These are phyloP conservation scores for Candida xyloterini DNA, from an alignment of 805 yeast species.

Conservation along the genomic window DNA sequence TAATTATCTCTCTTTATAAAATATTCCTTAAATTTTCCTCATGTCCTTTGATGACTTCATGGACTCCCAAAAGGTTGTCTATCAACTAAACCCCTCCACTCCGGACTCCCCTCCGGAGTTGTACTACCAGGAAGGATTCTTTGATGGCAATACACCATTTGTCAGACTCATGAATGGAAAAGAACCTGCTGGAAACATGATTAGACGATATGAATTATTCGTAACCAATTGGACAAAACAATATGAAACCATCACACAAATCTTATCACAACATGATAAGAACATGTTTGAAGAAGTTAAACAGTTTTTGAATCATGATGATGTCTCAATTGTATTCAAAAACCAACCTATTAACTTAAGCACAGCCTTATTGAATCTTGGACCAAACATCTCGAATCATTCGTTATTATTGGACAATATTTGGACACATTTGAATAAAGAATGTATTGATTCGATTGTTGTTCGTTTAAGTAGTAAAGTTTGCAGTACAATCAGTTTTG, in stretches of 20 bases:
- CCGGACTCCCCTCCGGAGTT: slow-evolving; percentile 2
- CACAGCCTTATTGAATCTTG: slow-evolving; percentile 39
- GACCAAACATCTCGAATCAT: slow-evolving; percentile 42
- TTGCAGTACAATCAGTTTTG: slow-evolving; percentile 36
- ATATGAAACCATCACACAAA: slow-evolving; percentile 27
- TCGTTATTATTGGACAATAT: slow-evolving; percentile 34
- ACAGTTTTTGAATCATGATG: slow-evolving; percentile 20
- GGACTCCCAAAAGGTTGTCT: slow-evolving; percentile 33
- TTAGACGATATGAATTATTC: slow-evolving; percentile 41
- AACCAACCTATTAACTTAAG: slow-evolving; percentile 24
- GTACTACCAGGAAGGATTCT: slow-evolving; percentile 23
- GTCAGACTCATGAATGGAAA: slow-evolving; percentile 40
- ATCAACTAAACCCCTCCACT: slow-evolving; percentile 22
- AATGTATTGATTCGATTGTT: slow-evolving; percentile 19
- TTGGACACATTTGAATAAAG: slow-evolving; percentile 17
- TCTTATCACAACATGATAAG: slow-evolving; percentile 33
- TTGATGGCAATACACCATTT: slow-evolving; percentile 36
- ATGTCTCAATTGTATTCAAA: slow-evolving; percentile 6
- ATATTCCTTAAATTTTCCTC: neutral
- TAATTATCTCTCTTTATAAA: no score
- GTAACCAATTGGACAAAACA: slow-evolving; percentile 38
- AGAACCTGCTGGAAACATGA: slow-evolving; percentile 38
- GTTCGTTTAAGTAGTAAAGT: slow-evolving; percentile 36
- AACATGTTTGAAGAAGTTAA: slow-evolving; percentile 35
- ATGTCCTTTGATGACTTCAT: slow-evolving; percentile 24